Evolutionary conservation across 2,329 filamentous ascomycete genomes (phyloP).

Genomic region (Aphanocladium album): DNA sequence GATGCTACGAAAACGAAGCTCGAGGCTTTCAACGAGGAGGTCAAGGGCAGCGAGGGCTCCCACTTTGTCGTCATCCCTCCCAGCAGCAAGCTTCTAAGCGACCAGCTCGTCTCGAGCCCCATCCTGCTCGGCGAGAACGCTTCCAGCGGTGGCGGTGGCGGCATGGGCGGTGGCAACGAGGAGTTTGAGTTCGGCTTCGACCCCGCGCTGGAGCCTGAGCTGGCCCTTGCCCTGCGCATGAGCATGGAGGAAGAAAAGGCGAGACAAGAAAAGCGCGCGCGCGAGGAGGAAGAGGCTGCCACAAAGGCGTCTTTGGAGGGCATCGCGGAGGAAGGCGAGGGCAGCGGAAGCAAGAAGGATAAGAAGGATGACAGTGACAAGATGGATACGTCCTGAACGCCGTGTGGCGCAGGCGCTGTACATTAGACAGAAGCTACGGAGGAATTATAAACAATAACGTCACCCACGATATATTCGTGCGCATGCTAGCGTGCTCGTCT

Average conservation of each 20-base stretch:
- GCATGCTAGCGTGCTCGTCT: not conserved
- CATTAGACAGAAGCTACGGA: slow-evolving; percentile 28
- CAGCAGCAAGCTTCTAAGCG: slow-evolving; percentile 85
- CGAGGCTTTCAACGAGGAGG: slow-evolving; percentile 84
- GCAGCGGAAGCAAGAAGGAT: slow-evolving; percentile 45
- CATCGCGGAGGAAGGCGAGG: slow-evolving; percentile 75
- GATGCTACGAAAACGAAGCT: slow-evolving; percentile 89
- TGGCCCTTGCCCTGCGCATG: slow-evolving; percentile 92
- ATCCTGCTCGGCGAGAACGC: slow-evolving; percentile 81
- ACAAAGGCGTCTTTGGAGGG: slow-evolving; percentile 73
- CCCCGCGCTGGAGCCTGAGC: slow-evolving; percentile 83
- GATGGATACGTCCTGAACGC: slow-evolving; percentile 78
- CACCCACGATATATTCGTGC: not conserved
- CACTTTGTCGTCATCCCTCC: slow-evolving; percentile 87
- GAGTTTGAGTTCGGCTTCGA: slow-evolving; percentile 78
- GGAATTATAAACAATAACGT: not conserved
- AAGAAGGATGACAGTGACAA: slow-evolving; percentile 57
- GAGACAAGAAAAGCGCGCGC: slow-evolving; percentile 78
- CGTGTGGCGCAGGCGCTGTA: slow-evolving; percentile 39
- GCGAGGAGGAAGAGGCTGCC: slow-evolving; percentile 66
- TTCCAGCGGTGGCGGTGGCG: slow-evolving; percentile 49
- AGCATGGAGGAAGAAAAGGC: slow-evolving; percentile 98
- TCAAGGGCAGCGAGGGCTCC: slow-evolving; percentile 87
- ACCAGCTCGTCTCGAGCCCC: slow-evolving; percentile 82
- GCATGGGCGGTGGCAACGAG: slow-evolving; percentile 56